A percentile compares a stretch with the other conserved stretches of the same genome.
These are phyloP conservation scores for Phaeosphaeriaceae sp. DNA, from an alignment of 2,329 filamentous ascomycete genomes.

Conservation along the genomic window DNA sequence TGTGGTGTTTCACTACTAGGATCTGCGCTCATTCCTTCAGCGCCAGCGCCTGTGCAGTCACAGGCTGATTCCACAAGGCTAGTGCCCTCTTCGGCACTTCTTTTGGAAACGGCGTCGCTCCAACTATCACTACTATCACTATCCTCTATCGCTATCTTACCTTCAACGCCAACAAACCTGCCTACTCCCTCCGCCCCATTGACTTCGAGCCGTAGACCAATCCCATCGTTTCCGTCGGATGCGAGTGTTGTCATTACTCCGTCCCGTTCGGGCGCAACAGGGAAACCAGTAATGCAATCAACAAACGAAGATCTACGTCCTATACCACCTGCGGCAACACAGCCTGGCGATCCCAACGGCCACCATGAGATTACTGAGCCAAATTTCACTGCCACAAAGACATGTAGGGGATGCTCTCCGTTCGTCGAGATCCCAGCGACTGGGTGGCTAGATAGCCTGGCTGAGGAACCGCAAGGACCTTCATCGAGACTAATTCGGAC, in stretches of 20 bases:
- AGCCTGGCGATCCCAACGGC: constrained; percentile 34
- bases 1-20: background rate
- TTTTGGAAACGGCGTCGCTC: constrained; percentile 14
- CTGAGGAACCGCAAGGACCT: constrained; percentile 26
- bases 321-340: constrained; percentile 29
- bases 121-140: constrained; percentile 3
- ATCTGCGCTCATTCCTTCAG: constrained; percentile 9
- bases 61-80: constrained; percentile 4
- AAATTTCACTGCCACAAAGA: constrained; percentile 32
- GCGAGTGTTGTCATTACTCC: background rate
- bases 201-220: constrained; percentile 5
- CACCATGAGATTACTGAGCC: constrained; percentile 42
- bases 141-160: constrained; percentile 4
- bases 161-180: constrained; percentile 8
- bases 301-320: constrained; percentile 33
- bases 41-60: constrained; percentile 9
- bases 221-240: constrained; percentile 11
- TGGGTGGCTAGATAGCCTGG: constrained; percentile 28
- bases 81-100: constrained; percentile 11
- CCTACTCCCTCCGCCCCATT: constrained; percentile 9
- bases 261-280: constrained; percentile 8
- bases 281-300: constrained; percentile 21
- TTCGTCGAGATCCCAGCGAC: constrained; percentile 34
- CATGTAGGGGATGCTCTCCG: constrained; percentile 36
- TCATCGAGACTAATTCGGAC: constrained; percentile 10